Base-by-base conservation (phyloP, 495 filamentous ascomycete species). In the Oleoguttula mirabilis region DNA sequence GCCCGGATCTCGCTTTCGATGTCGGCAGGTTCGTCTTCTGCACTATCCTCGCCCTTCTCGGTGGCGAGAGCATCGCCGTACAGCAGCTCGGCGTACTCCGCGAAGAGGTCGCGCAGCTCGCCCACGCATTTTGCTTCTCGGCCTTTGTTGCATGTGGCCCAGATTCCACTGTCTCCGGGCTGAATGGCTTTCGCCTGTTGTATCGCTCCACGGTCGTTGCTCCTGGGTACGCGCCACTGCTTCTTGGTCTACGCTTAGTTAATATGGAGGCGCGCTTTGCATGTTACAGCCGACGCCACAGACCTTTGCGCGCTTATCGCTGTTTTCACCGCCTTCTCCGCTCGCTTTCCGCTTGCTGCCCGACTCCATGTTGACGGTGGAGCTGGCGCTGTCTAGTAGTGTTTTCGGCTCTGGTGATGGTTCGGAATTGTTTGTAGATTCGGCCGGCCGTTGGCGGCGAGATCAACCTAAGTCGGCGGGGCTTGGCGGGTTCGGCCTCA, bases 1-100 rank as follows among this genome's bases (percentile, higher is more conserved):
- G 75, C 80, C 59, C 72, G 63, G 48, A 95, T 93, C 31, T 83
- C 76, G 0, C 75, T 71, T 53, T 94, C 90, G 55, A 98, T 90
- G 48, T 93, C 85, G 24, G 68, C 66, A 2, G 56, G 50, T 8
- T 41, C 52, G 10, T 58, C 56, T 10, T 61, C 62, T n/a, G 63
- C 61, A 20, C 16, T 57, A 11, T 62, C 53, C n/a, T 55, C 61
- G 16, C 30, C 49, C 2, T 62, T 41, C 19, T 45, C 55, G 27
- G 56, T 45, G 2, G 33, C 39, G 28, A 46, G 51, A 69, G 62
- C 43, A 60, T 66, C 27, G 14, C 39, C 58, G 56, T 80, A 84
- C 32, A 84, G 60, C 33, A 65, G 68, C 36, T 73, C 65, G 10
- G 66, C 71, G 49, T 75, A 77, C 74, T 80, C 73, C 14, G 79